Evolutionary conservation across 176 grass and related monocot species (phyloP).

Genomic region (Aegilops bicornis): DNA sequence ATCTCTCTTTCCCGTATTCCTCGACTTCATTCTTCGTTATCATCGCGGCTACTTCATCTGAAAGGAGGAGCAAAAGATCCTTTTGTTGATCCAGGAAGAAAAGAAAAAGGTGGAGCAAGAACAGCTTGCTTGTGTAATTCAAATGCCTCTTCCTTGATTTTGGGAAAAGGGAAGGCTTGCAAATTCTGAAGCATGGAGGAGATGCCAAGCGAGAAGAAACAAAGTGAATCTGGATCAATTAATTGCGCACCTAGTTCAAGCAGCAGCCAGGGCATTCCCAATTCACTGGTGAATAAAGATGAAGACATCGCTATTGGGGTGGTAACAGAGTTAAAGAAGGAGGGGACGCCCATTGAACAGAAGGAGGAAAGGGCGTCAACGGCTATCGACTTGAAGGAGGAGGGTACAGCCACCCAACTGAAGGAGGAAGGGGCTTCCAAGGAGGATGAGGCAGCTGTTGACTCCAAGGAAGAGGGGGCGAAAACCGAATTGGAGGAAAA

Average conservation of each 20-base stretch:
- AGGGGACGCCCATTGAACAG: background rate
- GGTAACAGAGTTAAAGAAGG: background rate
- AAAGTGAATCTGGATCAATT: slow-evolving; percentile 16
- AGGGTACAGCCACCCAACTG: background rate
- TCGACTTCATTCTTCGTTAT: background rate
- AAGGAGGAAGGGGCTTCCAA: background rate
- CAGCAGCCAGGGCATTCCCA: slow-evolving; percentile 5
- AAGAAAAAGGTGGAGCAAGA: background rate
- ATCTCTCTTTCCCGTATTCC: slow-evolving; percentile 33
- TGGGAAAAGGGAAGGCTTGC: background rate
- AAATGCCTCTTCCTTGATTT: background rate
- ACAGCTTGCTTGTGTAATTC: background rate
- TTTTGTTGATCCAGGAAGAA: background rate
- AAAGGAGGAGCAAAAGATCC: background rate
- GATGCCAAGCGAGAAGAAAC: slow-evolving; percentile 52
- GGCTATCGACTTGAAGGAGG: background rate
- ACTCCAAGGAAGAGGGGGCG: background rate
- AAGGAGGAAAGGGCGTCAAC: background rate
- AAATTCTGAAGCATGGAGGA: slow-evolving; percentile 54
- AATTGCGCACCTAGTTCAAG: slow-evolving; percentile 31
- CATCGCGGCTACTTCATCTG: background rate
- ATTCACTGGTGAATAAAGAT: slow-evolving; percentile 31
- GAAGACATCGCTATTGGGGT: slow-evolving; percentile 27
- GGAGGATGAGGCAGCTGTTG: background rate
- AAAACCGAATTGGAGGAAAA: slow-evolving; percentile 10